Percentiles rank a stretch among this genome's conserved stretches.
These are phyloP conservation scores for Paxillus rubicundulus DNA, from an alignment of 768 basidiomycete species.

Conservation along the genomic window DNA sequence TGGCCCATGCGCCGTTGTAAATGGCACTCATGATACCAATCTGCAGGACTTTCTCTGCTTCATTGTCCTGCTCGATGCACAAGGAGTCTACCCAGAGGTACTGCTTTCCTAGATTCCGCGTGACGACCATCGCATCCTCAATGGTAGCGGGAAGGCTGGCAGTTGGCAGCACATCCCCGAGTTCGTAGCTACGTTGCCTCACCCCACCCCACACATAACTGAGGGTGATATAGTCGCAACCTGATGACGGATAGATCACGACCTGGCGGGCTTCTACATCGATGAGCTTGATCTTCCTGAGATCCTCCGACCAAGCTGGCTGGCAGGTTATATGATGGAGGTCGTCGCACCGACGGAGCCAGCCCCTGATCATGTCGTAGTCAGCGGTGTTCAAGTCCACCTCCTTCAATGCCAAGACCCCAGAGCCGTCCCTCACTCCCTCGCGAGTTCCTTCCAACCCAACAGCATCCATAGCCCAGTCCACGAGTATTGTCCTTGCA, in stretches of 20 bases:
- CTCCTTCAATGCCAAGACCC: conserved; percentile 4
- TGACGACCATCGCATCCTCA: conserved; percentile 15
- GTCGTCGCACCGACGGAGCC: conserved; percentile 7
- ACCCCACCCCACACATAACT: conserved; percentile 20
- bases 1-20: conserved; percentile 13
- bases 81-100: conserved; percentile 20
- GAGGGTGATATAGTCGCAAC: conserved; percentile 12
- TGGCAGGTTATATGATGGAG: conserved; percentile 8
- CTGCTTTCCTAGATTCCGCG: conserved; percentile 9
- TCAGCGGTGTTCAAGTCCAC: conserved; percentile 1
- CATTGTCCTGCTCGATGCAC: conserved; percentile 14
- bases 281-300: conserved; percentile 7
- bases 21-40: conserved; percentile 17
- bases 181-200: conserved; percentile 4
- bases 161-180: conserved; percentile 7
- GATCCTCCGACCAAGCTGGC: conserved; percentile 4
- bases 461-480: conserved; percentile 5
- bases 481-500: background rate
- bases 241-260: conserved; percentile 1
- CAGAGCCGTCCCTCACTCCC: background rate
- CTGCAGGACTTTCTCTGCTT: conserved; percentile 7
- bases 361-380: conserved; percentile 4
- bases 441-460: background rate
- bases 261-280: conserved; percentile 8
- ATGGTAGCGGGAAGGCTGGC: conserved; percentile 14